Evolutionary conservation across 768 basidiomycete species (phyloP).

Genomic region (Tephrocybe sp.): DNA sequence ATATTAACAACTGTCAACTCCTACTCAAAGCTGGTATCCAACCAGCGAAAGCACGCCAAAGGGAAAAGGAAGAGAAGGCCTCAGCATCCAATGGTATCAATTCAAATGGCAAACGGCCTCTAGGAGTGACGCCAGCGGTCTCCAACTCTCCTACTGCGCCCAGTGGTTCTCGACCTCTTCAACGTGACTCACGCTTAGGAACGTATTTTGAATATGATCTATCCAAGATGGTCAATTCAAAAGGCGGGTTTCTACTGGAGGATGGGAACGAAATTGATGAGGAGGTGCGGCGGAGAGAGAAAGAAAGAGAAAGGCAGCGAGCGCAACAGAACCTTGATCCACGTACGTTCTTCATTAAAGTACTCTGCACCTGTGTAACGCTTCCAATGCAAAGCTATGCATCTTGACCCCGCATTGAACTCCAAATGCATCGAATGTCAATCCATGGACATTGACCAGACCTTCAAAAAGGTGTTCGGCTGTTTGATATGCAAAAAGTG

Average conservation of each 20-base stretch:
- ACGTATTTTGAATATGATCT: conserved; percentile 97
- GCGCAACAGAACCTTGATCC: conserved; percentile 77
- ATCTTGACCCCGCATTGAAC: conserved; percentile 69
- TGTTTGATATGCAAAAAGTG: conserved; percentile 88
- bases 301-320: conserved; percentile 79
- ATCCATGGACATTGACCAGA: conserved; percentile 86
- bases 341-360: conserved; percentile 43
- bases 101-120: conserved; percentile 73
- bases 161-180: conserved; percentile 51
- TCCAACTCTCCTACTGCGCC: conserved; percentile 63
- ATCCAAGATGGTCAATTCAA: conserved; percentile 94
- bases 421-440: conserved; percentile 87
- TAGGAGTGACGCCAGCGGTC: conserved; percentile 54
- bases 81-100: conserved; percentile 51
- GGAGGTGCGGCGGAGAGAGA: conserved; percentile 72
- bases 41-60: conserved; percentile 74
- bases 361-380: background rate
- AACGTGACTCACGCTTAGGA: conserved; percentile 77
- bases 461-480: conserved; percentile 78
- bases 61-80: conserved; percentile 58
- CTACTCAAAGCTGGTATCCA: too few species aligned
- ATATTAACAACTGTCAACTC: too few species aligned
- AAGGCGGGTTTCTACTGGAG: conserved; percentile 93
- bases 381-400: conserved; percentile 57
- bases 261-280: conserved; percentile 84